Conservation (phyloP, 73 alveolate genomes). For the Paramecium bursaria region DNA sequence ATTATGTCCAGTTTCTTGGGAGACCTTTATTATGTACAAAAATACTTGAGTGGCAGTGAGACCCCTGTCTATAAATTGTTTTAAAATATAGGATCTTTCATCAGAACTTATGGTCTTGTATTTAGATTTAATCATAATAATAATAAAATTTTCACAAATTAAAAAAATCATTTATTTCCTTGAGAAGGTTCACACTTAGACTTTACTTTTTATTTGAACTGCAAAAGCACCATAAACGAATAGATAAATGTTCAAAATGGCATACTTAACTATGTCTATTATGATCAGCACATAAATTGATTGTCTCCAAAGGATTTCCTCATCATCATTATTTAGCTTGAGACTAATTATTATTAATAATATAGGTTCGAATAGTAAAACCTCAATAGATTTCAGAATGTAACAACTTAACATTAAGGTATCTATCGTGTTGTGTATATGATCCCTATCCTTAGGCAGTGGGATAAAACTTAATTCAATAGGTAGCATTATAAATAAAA, state of each 20-base stretch:
- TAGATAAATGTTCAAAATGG: conserved; percentile 20
- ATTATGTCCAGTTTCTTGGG: conserved; percentile 36
- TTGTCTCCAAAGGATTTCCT: not conserved
- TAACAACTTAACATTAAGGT: conserved; percentile 29
- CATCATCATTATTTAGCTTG: not conserved
- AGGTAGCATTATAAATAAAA: conserved; percentile 18
- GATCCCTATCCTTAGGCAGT: not conserved
- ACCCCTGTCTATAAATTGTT: no score
- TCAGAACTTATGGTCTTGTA: conserved; percentile 1
- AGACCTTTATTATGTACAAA: no score
- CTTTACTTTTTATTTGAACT: no score
- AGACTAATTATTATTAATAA: not conserved
- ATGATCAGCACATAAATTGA: conserved; percentile 20
- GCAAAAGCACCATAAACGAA: no score
- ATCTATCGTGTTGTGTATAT: conserved; percentile 12
- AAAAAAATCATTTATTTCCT: no score
- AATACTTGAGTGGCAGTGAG: no score
- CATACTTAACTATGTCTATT: conserved; percentile 42
- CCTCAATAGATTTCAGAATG: conserved; percentile 36
- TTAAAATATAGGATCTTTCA: conserved; percentile 38
- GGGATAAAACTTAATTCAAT: conserved; percentile 21
- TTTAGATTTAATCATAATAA: no score
- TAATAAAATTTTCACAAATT: no score
- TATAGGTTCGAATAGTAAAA: conserved; percentile 1
- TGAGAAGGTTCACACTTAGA: no score